Base-by-base conservation (phyloP, 345 rosid species). In the Aegle marmelos region DNA sequence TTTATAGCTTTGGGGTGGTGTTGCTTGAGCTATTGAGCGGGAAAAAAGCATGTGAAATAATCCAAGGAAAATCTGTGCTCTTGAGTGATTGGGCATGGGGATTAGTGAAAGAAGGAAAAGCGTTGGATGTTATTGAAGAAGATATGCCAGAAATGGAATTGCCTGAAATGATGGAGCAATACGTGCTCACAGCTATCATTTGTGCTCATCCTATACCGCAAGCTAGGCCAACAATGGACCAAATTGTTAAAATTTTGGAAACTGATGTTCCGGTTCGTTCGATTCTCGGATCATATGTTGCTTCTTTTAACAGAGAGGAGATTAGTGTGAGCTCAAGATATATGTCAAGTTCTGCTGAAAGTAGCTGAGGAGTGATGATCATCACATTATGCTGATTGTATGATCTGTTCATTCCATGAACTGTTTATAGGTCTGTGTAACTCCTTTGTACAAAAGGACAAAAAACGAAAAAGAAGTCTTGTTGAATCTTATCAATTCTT, bases 1-100 rank as follows among this genome's bases (percentile, higher is more conserved):
- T 79, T 27, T 85, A 83, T 39, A 85, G 90, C 66, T 87, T 76
- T 6, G 88, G 90, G 3, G 87, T 80, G 9, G 72, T 83, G 68
- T 73, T 87, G 82, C 83, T 85, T 25, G 90, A 83, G 80, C 81
- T 85, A 56, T 70, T 88, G 78, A 84, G 90, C 57, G 87, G 86
- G 10, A 82, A 62, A 79, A 88, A 77, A 7, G 88, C 90, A 39
- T 76, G 58, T 41, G 73, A 65, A 48, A 79, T 39, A 6, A 31
- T 67, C 2, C 87, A 80, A 14, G 82, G 81, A 22, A 72, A 81
- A 28, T 78, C 75, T 28, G 41, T 75, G 9, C 80, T 79, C 2
- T 30, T 82, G 83, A 77, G 87, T 74, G 87, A 88, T 69, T 80
- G 86, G 86, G 86, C 85, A 0, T 85, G 90, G 87, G 45, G 48